Evolutionary conservation across 331 rosid genomes (phyloP).

Genomic region (Saraca asoca): DNA sequence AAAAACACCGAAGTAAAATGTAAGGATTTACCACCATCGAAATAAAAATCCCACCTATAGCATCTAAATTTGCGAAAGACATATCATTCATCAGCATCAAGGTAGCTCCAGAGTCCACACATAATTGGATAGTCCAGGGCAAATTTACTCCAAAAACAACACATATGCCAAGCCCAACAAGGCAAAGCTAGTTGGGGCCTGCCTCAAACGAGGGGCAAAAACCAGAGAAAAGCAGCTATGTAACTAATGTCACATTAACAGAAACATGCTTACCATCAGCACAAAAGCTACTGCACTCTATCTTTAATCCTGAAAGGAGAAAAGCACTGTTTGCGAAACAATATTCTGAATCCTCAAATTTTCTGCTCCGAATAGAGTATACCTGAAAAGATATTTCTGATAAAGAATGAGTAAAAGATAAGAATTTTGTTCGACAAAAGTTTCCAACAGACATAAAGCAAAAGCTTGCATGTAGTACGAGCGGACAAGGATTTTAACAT

Average conservation of each 20-base stretch:
- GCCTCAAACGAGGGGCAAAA: background rate
- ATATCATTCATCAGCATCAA: slow-evolving; percentile 7
- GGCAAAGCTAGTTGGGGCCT: background rate
- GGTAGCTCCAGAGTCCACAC: background rate
- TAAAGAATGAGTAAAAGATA: slow-evolving; percentile 19
- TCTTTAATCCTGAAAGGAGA: slow-evolving; percentile 36
- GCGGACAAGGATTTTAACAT: slow-evolving; percentile 6
- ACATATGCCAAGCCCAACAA: background rate
- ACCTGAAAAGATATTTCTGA: slow-evolving; percentile 39
- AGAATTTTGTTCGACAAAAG: background rate
- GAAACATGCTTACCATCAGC: slow-evolving; percentile 56
- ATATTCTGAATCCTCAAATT: slow-evolving; percentile 34
- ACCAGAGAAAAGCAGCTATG: background rate
- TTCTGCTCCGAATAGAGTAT: slow-evolving; percentile 30
- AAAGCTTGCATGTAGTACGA: slow-evolving; percentile 2
- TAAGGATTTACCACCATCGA: slow-evolving; percentile 8
- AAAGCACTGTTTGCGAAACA: slow-evolving; percentile 33
- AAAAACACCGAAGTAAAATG: slow-evolving; percentile 23
- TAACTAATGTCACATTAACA: background rate
- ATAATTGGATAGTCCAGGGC: too few relatives aligned
- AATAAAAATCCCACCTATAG: background rate
- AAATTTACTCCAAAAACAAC: background rate
- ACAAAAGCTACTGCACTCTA: slow-evolving; percentile 26
- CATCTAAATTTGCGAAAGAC: slow-evolving; percentile 22
- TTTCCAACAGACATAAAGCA: background rate